These are phyloP conservation scores for Picochlorum sp. DNA, from an alignment of 139 green algal species.

Conservation along the genomic window DNA sequence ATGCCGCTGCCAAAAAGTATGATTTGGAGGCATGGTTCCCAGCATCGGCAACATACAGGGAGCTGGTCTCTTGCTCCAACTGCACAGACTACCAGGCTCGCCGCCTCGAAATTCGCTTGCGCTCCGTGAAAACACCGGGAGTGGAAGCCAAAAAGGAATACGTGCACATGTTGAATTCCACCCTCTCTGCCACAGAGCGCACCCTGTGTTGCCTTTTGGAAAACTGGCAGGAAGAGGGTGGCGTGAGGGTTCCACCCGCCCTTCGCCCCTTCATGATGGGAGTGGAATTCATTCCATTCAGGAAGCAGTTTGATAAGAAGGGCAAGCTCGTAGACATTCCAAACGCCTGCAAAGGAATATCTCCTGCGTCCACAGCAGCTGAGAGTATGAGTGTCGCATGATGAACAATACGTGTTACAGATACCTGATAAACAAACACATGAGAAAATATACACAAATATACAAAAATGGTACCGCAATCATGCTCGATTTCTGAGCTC, in stretches of 20 bases:
- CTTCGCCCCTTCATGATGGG: conserved; percentile 87
- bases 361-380: background rate
- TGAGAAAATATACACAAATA: too few species aligned
- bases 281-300: conserved; percentile 91
- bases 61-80: conserved; percentile 98
- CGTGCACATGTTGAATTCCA: conserved; percentile 98
- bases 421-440: too few species aligned
- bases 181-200: conserved; percentile 90
- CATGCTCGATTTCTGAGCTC: background rate
- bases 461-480: too few species aligned
- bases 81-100: conserved; percentile 93
- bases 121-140: conserved; percentile 45
- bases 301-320: conserved; percentile 54
- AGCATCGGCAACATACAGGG: conserved; percentile 74
- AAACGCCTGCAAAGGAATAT: conserved; percentile 3
- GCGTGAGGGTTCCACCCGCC: conserved; percentile 42
- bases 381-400: conserved; percentile 1
- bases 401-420: background rate
- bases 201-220: conserved; percentile 98
- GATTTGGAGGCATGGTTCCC: conserved; percentile 99
- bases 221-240: conserved; percentile 69
- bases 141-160: conserved; percentile 72
- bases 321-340: conserved; percentile 51
- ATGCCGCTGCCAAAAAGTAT: conserved; percentile 98
- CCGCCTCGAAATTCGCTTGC: conserved; percentile 72